A percentile compares a stretch with the other conserved stretches of the same genome.
phyloP scores from a whole-genome alignment of 202 grass and related monocot genomes.

The Panicum virgatum region DNA sequence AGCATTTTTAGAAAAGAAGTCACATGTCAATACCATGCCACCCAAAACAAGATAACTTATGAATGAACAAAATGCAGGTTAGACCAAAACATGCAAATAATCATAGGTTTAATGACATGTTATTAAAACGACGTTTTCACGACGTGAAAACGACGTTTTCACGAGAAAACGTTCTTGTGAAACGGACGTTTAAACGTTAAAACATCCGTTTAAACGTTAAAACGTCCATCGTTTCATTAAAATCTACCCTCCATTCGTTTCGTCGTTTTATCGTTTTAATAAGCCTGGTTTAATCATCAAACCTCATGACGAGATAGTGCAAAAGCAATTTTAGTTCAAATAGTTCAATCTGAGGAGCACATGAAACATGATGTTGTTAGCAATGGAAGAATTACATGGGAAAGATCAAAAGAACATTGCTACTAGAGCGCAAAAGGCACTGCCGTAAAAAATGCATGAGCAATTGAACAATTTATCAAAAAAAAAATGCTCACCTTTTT shows the following conservation, averaged over 20 bases:
- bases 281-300: not conserved
- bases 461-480: not conserved
- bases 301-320: not conserved
- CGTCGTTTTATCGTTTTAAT: too few species aligned
- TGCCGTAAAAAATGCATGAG: slow-evolving; percentile 3
- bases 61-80: not conserved
- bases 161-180: too few species aligned
- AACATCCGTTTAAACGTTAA: too few species aligned
- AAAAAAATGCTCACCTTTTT: slow-evolving; percentile 48
- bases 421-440: not conserved
- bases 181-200: too few species aligned
- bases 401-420: not conserved
- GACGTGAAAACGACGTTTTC: too few species aligned
- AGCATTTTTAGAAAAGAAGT: not conserved
- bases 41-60: not conserved
- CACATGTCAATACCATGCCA: not conserved
- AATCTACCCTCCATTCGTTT: too few species aligned
- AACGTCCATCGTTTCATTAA: too few species aligned
- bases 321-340: slow-evolving; percentile 5
- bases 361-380: not conserved
- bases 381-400: not conserved
- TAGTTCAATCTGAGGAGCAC: not conserved
- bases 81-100: not conserved
- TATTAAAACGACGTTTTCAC: too few species aligned
- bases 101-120: too few species aligned